These are phyloP conservation scores for Moesziomyces aphidis DNA, from an alignment of 1,284 basidiomycete species.

Conservation along the genomic window DNA sequence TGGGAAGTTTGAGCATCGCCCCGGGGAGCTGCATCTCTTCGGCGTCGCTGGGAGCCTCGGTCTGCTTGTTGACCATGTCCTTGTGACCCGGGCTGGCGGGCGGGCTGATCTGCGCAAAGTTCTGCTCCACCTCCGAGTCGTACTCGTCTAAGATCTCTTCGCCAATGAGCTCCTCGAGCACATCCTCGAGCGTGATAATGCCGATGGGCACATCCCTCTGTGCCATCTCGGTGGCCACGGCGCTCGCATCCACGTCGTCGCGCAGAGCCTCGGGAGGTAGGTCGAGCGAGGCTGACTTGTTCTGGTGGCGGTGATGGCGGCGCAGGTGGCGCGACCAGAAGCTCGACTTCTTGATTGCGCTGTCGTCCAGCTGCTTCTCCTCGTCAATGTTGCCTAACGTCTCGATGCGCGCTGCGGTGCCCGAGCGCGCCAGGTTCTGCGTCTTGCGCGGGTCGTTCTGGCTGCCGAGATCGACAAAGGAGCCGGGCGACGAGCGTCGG, in stretches of 20 bases:
- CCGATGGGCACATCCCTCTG: conserved; percentile 75
- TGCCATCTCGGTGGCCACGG: conserved; percentile 45
- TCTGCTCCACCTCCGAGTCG: conserved; percentile 60
- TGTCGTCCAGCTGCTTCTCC: conserved; percentile 52
- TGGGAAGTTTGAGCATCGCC: conserved; percentile 35
- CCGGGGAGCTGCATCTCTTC: conserved; percentile 34
- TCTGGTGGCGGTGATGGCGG: conserved; percentile 80
- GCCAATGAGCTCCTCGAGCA: conserved; percentile 76
- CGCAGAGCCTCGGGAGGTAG: conserved; percentile 73
- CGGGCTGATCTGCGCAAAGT: conserved; percentile 56
- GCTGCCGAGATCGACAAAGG: conserved; percentile 53
- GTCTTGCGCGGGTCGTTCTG: conserved; percentile 36
- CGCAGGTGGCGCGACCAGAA: conserved; percentile 71
- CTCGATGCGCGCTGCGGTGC: conserved; percentile 41
- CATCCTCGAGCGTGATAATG: conserved; percentile 92
- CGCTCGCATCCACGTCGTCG: conserved; percentile 70
- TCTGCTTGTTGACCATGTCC: conserved; percentile 35
- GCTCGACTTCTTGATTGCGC: conserved; percentile 67
- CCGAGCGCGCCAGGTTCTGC: conserved; percentile 20
- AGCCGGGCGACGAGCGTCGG: conserved; percentile 57
- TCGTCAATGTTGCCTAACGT: conserved; percentile 57
- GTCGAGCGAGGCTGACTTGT: conserved; percentile 29
- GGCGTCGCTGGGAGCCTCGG: conserved; percentile 27
- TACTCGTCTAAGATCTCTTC: conserved; percentile 66
- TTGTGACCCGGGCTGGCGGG: conserved; percentile 54